Conservation (phyloP, 2,329 filamentous ascomycete genomes). For the Pseudopithomyces maydicus region DNA sequence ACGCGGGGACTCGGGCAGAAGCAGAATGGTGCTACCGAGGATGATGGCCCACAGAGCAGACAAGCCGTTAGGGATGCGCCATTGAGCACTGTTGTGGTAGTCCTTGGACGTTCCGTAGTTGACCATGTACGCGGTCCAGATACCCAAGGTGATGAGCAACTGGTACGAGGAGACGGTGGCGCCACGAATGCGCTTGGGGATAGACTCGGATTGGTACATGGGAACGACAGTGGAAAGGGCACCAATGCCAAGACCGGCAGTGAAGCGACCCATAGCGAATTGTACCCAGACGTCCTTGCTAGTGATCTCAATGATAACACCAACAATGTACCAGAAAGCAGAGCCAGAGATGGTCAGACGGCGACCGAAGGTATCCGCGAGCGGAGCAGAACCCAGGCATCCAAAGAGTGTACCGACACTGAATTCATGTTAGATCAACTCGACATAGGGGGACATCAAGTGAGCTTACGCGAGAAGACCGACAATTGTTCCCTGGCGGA, state of each 20-base stretch:
- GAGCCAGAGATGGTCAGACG: constrained; percentile 65
- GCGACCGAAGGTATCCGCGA: constrained; percentile 67
- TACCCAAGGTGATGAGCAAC: constrained; percentile 71
- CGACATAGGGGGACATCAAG: neutral
- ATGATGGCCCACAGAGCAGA: constrained; percentile 62
- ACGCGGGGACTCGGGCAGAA: constrained; percentile 63
- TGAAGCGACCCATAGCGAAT: constrained; percentile 65
- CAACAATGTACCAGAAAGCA: constrained; percentile 66
- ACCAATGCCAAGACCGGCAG: constrained; percentile 69
- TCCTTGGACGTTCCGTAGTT: constrained; percentile 65
- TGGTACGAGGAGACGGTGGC: constrained; percentile 68
- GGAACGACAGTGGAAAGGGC: constrained; percentile 62
- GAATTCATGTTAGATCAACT: constrained; percentile 10
- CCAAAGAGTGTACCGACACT: constrained; percentile 74
- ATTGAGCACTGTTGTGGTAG: constrained; percentile 56
- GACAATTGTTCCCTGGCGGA: constrained; percentile 42
- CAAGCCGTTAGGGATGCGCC: constrained; percentile 68
- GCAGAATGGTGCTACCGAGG: constrained; percentile 58
- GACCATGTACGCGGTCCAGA: constrained; percentile 58
- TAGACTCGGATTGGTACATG: constrained; percentile 71
- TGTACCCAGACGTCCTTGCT: constrained; percentile 64
- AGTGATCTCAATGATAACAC: constrained; percentile 70
- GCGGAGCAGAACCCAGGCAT: constrained; percentile 61
- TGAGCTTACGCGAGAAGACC: constrained; percentile 39
- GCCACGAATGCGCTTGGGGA: constrained; percentile 68